Percentiles rank a stretch among this genome's conserved stretches.
Conservation (phyloP, 305 asterid species). For the Fraxinus albicans region DNA sequence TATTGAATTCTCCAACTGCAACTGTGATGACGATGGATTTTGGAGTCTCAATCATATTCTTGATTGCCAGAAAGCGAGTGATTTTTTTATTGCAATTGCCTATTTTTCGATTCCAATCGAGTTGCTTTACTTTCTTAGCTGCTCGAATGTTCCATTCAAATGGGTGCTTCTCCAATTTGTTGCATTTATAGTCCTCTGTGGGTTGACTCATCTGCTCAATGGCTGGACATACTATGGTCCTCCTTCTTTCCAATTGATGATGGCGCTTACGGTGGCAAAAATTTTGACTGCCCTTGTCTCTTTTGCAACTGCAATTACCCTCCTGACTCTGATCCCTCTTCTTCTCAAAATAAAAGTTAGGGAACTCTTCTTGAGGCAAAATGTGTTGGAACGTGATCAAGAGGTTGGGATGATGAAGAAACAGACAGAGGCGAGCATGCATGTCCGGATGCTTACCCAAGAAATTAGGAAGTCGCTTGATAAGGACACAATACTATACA, state of each 20-base stretch:
- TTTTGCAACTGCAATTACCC: constrained; percentile 91
- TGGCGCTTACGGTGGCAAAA: constrained; percentile 81
- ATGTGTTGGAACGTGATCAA: constrained; percentile 85
- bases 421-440: constrained; percentile 81
- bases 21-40: constrained; percentile 81
- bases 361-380: constrained; percentile 74
- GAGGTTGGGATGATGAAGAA: constrained; percentile 78
- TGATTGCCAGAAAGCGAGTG: constrained; percentile 84
- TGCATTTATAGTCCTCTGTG: constrained; percentile 89
- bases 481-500: constrained; percentile 75
- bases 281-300: constrained; percentile 91
- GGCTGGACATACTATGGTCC: constrained; percentile 96
- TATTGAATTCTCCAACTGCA: constrained; percentile 56
- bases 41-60: constrained; percentile 72
- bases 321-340: constrained; percentile 73
- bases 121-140: constrained; percentile 85
- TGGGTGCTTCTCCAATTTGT: constrained; percentile 91
- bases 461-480: constrained; percentile 95
- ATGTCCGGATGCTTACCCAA: constrained; percentile 92
- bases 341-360: constrained; percentile 80
- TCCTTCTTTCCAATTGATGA: constrained; percentile 82
- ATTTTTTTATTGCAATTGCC: constrained; percentile 89
- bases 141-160: constrained; percentile 84
- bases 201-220: constrained; percentile 89
- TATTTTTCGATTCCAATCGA: constrained; percentile 95